Evolutionary conservation across 2,329 filamentous ascomycete species (phyloP).

Genomic region (Alternaria rosae): DNA sequence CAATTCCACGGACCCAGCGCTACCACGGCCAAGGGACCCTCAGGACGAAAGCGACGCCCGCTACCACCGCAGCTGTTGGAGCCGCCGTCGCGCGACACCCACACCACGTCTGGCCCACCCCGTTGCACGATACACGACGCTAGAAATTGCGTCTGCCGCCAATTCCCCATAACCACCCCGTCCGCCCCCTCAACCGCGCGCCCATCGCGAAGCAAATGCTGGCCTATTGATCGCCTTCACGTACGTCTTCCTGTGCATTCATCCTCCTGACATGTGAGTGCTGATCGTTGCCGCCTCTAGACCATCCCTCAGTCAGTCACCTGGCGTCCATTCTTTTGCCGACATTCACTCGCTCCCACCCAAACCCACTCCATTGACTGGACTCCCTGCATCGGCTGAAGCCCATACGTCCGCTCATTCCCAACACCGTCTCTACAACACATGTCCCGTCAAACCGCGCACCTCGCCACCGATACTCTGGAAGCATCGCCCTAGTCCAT

Average conservation of each 20-base stretch:
- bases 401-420: constrained; percentile 45
- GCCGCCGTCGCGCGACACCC: constrained; percentile 18
- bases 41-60: background rate
- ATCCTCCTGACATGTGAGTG: constrained; percentile 21
- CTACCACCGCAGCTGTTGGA: constrained; percentile 14
- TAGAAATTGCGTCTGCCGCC: constrained; percentile 14
- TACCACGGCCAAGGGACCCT: constrained; percentile 13
- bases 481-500: constrained; percentile 27
- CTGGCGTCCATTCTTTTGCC: constrained; percentile 54
- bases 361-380: constrained; percentile 47
- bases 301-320: constrained; percentile 44
- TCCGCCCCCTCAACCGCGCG: constrained; percentile 17
- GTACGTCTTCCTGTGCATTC: constrained; percentile 28
- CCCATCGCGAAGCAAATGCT: constrained; percentile 39
- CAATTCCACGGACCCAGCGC: constrained; percentile 23
- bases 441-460: constrained; percentile 34
- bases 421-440: constrained; percentile 39
- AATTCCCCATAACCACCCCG: constrained; percentile 19
- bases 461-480: constrained; percentile 31
- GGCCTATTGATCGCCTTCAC: constrained; percentile 38
- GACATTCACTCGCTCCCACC: constrained; percentile 37
- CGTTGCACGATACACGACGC: constrained; percentile 27
- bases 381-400: constrained; percentile 36
- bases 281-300: constrained; percentile 36
- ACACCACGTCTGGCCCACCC: constrained; percentile 28